Evolutionary conservation across 73 alveolate genomes (phyloP).

Genomic region (Paramecium biaurelia): DNA sequence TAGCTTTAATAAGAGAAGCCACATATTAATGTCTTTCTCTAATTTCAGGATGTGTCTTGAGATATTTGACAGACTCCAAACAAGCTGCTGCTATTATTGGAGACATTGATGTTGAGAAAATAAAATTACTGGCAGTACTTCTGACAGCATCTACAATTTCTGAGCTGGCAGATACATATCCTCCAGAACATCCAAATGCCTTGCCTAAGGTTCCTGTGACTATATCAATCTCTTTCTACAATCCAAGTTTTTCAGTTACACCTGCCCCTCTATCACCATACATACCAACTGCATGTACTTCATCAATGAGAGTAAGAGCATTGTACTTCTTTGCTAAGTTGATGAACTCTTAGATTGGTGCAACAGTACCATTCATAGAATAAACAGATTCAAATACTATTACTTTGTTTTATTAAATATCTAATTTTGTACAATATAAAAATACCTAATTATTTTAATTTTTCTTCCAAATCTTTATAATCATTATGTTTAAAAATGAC

Average conservation of each 20-base stretch:
- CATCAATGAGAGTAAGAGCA: conserved; percentile 79
- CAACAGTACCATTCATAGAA: conserved; percentile 79
- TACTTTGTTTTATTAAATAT: conserved; percentile 63
- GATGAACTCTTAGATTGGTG: conserved; percentile 67
- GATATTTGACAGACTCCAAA: conserved; percentile 67
- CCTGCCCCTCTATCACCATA: conserved; percentile 85
- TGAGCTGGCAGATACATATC: conserved; percentile 73
- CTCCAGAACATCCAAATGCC: conserved; percentile 87
- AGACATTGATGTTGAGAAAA: conserved; percentile 81
- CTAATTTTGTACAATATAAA: conserved; percentile 43
- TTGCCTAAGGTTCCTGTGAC: conserved; percentile 84
- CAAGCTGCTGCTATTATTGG: conserved; percentile 79
- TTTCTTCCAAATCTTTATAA: conserved; percentile 67
- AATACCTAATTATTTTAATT: conserved; percentile 57
- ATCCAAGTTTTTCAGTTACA: conserved; percentile 67
- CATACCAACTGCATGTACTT: conserved; percentile 88
- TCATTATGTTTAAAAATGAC: conserved; percentile 79
- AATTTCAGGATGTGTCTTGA: conserved; percentile 66
- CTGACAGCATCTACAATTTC: conserved; percentile 71
- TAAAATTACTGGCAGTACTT: conserved; percentile 73
- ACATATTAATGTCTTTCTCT: conserved; percentile 63
- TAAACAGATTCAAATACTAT: conserved; percentile 82
- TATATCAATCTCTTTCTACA: conserved; percentile 62
- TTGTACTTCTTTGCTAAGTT: conserved; percentile 75
- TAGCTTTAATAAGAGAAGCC: conserved; percentile 54